Percentiles rank a stretch among this genome's conserved stretches.
phyloP scores from a whole-genome alignment of 768 basidiomycete species.

The Lyophyllum semitale region DNA sequence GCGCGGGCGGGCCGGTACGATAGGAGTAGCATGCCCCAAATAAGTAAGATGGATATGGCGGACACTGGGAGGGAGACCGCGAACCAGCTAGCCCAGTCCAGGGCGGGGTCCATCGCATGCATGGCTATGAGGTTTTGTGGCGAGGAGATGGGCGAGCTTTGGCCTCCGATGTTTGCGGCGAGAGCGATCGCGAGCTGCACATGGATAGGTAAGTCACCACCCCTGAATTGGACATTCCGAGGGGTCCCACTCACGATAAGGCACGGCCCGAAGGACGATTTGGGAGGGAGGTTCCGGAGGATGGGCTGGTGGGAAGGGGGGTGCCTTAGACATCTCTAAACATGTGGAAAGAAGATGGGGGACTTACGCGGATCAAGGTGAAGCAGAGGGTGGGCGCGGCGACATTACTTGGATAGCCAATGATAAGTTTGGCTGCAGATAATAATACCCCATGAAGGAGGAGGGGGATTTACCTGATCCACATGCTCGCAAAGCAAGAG shows the following conservation, averaged over 20 bases:
- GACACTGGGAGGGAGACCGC: conserved; percentile 92
- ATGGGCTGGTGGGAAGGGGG: conserved; percentile 72
- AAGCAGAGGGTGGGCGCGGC: conserved; percentile 98
- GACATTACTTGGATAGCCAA: conserved; percentile 71
- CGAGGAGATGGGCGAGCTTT: conserved; percentile 95
- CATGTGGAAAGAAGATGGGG: background rate
- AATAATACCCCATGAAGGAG: background rate
- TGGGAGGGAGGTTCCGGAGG: conserved; percentile 84
- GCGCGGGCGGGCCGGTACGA: conserved; percentile 77
- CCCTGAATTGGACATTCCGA: too few relatives aligned
- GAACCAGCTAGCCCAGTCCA: conserved; percentile 95
- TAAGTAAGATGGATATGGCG: conserved; percentile 78
- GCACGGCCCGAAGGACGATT: conserved; percentile 85
- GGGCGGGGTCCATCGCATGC: conserved; percentile 76
- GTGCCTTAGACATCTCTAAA: conserved; percentile 7
- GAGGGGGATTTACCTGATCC: conserved; percentile 75
- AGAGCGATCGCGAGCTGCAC: conserved; percentile 94
- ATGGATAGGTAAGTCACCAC: too few relatives aligned
- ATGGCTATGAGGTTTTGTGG: conserved; percentile 97
- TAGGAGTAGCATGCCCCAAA: conserved; percentile 87
- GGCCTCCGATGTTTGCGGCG: conserved; percentile 98
- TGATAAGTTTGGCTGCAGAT: conserved; percentile 9
- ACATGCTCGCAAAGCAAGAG: conserved; percentile 98
- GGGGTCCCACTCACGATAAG: conserved; percentile 83
- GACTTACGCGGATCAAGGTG: conserved; percentile 84